Conservation (phyloP, 2,329 filamentous ascomycete species). For the Fusarium armeniacum region DNA sequence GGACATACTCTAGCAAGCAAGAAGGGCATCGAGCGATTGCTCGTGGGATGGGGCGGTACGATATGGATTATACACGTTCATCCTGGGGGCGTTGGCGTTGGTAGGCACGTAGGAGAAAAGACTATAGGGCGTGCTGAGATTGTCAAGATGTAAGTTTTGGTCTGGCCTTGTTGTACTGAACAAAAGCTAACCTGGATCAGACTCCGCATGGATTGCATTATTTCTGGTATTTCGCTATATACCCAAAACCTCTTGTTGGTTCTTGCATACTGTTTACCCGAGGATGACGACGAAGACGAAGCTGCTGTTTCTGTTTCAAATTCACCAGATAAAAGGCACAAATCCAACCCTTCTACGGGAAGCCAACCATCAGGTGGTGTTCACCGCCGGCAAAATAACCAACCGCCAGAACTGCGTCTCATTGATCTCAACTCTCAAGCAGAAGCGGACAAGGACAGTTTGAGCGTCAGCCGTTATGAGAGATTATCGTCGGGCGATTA, state of each 20-base stretch:
- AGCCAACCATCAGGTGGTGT: conserved; percentile 75
- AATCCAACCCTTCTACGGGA: conserved; percentile 59
- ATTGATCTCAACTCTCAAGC: conserved; percentile 91
- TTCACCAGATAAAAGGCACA: conserved; percentile 57
- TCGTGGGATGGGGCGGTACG: conserved; percentile 96
- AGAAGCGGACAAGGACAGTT: conserved; percentile 87
- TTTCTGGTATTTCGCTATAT: conserved; percentile 97
- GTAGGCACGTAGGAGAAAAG: conserved; percentile 76
- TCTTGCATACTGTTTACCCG: conserved; percentile 87
- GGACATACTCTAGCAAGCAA: conserved; percentile 64
- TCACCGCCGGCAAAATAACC: conserved; percentile 80
- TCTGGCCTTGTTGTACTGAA: conserved; percentile 62
- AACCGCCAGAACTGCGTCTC: conserved; percentile 88
- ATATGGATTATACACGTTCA: conserved; percentile 97
- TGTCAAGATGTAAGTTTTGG: conserved; percentile 83
- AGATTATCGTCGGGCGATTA: conserved; percentile 90
- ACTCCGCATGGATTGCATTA: conserved; percentile 95
- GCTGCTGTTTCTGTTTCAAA: conserved; percentile 6
- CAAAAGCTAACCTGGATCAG: conserved; percentile 68
- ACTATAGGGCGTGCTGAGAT: conserved; percentile 88
- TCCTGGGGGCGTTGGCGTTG: conserved; percentile 75
- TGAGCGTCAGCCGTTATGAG: conserved; percentile 89
- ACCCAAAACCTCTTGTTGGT: conserved; percentile 91
- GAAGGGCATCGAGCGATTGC: conserved; percentile 77
- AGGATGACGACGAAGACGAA: conserved; percentile 68